Evolutionary conservation across 192 early-diverging fungal genomes (phyloP).

Genomic region (Podila verticillata): DNA sequence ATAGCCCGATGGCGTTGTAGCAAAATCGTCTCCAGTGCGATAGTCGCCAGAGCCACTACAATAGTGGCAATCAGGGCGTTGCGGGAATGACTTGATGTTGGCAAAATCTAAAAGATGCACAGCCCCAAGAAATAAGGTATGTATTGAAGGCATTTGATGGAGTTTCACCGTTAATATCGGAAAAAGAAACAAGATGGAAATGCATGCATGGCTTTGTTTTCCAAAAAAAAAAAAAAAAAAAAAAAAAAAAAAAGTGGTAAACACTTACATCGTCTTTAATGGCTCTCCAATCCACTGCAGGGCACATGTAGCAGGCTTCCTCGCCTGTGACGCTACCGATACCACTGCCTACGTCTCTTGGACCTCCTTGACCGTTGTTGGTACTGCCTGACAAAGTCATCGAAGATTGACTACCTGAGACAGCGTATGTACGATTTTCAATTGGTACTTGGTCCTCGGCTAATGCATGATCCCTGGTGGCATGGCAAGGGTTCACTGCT

Average conservation of each 20-base stretch:
- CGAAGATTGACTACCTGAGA: no score
- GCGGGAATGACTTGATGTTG: slow-evolving; percentile 26
- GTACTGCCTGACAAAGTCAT: not conserved
- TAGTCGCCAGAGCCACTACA: slow-evolving; percentile 20
- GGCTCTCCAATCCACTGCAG: not conserved
- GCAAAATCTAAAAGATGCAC: slow-evolving; percentile 10
- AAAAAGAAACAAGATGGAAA: not conserved
- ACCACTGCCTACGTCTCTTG: not conserved
- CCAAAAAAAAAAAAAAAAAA: not conserved
- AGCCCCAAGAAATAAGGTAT: not conserved
- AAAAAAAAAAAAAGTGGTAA: not conserved
- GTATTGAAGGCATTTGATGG: no score
- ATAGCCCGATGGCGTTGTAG: slow-evolving; percentile 18
- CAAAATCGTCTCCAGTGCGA: slow-evolving; percentile 22
- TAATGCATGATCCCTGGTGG: not conserved
- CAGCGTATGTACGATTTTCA: not conserved
- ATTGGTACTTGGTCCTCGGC: not conserved
- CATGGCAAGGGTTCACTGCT: not conserved
- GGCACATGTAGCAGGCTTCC: not conserved
- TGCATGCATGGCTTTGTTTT: no score
- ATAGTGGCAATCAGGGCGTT: slow-evolving; percentile 23
- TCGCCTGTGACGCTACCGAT: not conserved
- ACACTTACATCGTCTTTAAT: not conserved
- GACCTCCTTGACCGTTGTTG: not conserved
- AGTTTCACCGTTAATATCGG: not conserved